Base-by-base conservation (phyloP, 2,329 filamentous ascomycete species). In the Sporothrix variecibatus region DNA sequence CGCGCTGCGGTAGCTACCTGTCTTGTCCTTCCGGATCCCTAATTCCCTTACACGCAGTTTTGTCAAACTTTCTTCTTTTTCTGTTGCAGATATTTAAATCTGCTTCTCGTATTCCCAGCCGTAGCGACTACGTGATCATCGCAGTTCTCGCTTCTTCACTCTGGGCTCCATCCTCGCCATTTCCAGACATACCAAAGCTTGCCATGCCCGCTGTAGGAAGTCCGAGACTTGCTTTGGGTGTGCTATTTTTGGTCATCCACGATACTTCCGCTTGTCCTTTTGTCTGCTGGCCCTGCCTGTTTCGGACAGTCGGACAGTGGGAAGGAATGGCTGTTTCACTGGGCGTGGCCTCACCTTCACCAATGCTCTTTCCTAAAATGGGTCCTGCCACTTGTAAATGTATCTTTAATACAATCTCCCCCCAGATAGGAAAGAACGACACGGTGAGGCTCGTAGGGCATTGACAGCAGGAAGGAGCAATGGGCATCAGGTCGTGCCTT, bases 391-490 rank as follows among this genome's bases (percentile, higher is more conserved):
- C 20, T n/a, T 26, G 40, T 68, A 26, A 3, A 23, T 51, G 65
- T n/a, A 26, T 17, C 26, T 51, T 49, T 12, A 23, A 12, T 2
- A n/a, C 43, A 20, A 26, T 23, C 46, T 3, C 8, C 38, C 49
- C 70, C 28, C 12, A 38, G 51, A 64, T 62, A 60, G 70, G 70
- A 72, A 72, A 58, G 70, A 49, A 49, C 70, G 56, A 49, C 38
- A 7, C 15, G 70, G n/a, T 40, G n/a, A 53, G 12, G 46, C 6
- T 38, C n/a, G 38, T n/a, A 23, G 15, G 51, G 34, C 20, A 34
- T 49, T 23, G 17, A 23, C 12, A 31, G 7, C 7, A 23, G 70
- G 70, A 72, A 72, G 26, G 70, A 64, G 34, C 68, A 43, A 31
- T 26, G n/a, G 17, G 6, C 23, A 28, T 26, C 3, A 6, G 43